Evolutionary conservation across 1,284 basidiomycete genomes (phyloP), one percentile per base, ranked within the genome.

Genomic region (Papiliotrema terrestris): DNA sequence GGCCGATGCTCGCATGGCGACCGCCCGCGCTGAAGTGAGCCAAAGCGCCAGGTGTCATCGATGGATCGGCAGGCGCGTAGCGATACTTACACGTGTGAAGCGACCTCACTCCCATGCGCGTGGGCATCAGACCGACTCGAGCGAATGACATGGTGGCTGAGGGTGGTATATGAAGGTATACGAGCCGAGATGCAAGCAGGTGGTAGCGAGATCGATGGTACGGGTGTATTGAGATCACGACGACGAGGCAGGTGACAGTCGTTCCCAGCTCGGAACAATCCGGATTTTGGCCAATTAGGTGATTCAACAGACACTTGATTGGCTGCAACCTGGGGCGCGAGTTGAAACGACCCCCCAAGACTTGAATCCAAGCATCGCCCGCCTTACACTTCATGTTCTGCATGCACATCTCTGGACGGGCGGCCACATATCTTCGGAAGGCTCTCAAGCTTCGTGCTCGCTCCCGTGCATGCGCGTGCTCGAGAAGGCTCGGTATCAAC

Each of bases 21-120:
- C 53, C 37, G 65, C 60, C 47, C 72, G 63, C 52, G 71, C 72
- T 74, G 17, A 11, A 36, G 23, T 35, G 13, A 11, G 29, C n/a
- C n/a, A n/a, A 32, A 6, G 29, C 29, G 29, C 29, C 5, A 32
- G 11, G 29, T 32, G 29, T 32, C 29, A 32, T 32, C 29, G 29
- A 32, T 32, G 11, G 29, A 6, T 11, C 29, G 29, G 6, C 29
- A 37, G 19, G 17, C 9, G 41, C 6, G 37, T 17, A n/a, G 15
- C 19, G 25, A 23, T 11, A 69, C 72, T 45, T 55, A 74, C 72
- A 68, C 53, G 68, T 68, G 58, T 68, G 66, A 49, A 74, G 52
- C 3, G 55, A 54, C 45, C 72, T 63, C 37, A 67, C 57, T 51
- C 72, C 71, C 25, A 74, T 61, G 36, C 46, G 15, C 23, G 25